A percentile compares a stretch with the other conserved stretches of the same genome.
These are phyloP conservation scores for Aspergillus nomiae DNA, from an alignment of 2,329 filamentous ascomycete species.

Conservation along the genomic window DNA sequence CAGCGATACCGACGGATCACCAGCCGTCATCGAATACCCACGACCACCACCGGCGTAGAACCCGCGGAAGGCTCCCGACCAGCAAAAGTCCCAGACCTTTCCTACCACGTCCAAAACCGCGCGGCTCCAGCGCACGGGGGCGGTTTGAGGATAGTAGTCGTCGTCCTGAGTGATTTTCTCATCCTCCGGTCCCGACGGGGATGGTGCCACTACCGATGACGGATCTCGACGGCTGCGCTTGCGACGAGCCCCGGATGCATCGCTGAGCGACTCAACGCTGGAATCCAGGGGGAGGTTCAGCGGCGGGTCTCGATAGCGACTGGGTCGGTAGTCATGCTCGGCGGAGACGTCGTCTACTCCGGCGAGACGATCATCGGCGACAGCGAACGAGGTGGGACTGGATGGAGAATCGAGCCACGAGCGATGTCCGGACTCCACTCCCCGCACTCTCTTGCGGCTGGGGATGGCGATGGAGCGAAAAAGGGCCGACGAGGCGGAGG, in stretches of 20 bases:
- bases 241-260: constrained; percentile 27
- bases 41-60: constrained; percentile 84
- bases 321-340: constrained; percentile 39
- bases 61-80: constrained; percentile 68
- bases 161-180: constrained; percentile 10
- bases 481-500: constrained; percentile 41
- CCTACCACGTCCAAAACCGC: constrained; percentile 51
- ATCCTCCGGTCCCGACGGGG: constrained; percentile 23
- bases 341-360: constrained; percentile 2
- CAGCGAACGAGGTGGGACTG: constrained; percentile 41
- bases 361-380: constrained; percentile 24
- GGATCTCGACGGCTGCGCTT: constrained; percentile 38
- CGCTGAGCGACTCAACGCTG: constrained; percentile 27
- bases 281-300: constrained; percentile 29
- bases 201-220: constrained; percentile 23
- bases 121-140: constrained; percentile 40
- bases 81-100: constrained; percentile 85
- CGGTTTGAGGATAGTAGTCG: constrained; percentile 14
- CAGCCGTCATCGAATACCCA: constrained; percentile 62
- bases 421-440: constrained; percentile 26
- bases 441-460: constrained; percentile 36
- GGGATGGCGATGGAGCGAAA: constrained; percentile 35
- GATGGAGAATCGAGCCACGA: constrained; percentile 26
- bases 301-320: constrained; percentile 40
- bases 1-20: constrained; percentile 4